phyloP scores from a whole-genome alignment of 257 asterid genomes.

The Fraxinus excelsior region DNA sequence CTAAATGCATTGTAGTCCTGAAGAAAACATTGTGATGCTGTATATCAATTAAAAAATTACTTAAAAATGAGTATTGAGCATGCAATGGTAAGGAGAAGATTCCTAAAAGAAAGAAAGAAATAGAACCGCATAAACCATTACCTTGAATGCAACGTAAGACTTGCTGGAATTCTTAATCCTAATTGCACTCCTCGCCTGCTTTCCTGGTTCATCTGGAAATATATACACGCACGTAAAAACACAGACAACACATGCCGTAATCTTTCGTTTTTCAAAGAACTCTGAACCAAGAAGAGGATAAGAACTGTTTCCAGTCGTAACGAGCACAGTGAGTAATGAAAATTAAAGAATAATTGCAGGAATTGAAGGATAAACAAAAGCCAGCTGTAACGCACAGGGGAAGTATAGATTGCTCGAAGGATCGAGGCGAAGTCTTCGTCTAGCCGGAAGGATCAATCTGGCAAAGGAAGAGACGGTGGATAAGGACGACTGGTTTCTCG shows the following conservation, averaged over 20 bases:
- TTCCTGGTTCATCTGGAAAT: slow-evolving; percentile 76
- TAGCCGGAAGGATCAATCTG: slow-evolving; percentile 71
- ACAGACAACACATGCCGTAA: neutral
- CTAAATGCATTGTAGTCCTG: neutral
- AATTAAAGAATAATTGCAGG: neutral
- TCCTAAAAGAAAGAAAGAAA: slow-evolving; percentile 36
- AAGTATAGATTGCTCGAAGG: slow-evolving; percentile 74
- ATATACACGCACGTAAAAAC: slow-evolving; percentile 18
- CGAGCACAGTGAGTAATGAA: neutral
- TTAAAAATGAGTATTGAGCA: neutral
- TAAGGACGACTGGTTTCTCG: slow-evolving; percentile 32
- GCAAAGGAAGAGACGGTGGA: slow-evolving; percentile 61
- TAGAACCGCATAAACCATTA: slow-evolving; percentile 80
- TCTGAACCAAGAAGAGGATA: neutral
- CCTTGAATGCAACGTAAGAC: slow-evolving; percentile 92
- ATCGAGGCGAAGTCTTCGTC: slow-evolving; percentile 83
- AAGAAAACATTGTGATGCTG: neutral
- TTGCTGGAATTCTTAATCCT: slow-evolving; percentile 81
- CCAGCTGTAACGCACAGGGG: slow-evolving; percentile 57
- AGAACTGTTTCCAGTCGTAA: neutral
- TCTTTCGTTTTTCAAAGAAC: neutral
- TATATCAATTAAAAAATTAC: neutral
- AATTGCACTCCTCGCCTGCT: slow-evolving; percentile 80
- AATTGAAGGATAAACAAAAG: slow-evolving; percentile 9
- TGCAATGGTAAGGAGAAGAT: neutral